Percentiles rank a stretch among this genome's conserved stretches.
phyloP scores from a whole-genome alignment of 495 filamentous ascomycete genomes.

The Massariosphaeria phaeospora region DNA sequence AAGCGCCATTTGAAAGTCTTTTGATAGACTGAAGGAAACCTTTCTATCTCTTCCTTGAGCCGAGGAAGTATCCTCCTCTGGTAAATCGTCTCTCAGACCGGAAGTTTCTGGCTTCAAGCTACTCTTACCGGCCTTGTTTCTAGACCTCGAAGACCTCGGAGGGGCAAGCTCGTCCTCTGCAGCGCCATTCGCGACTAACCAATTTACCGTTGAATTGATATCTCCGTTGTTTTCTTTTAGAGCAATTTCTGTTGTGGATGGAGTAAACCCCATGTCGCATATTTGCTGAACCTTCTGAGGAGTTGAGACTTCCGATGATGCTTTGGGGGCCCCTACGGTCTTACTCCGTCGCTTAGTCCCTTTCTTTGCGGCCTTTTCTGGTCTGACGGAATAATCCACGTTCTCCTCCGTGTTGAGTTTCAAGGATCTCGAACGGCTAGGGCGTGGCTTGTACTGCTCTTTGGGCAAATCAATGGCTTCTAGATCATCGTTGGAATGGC shows the following conservation, averaged over 20 bases:
- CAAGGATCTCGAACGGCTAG: slow-evolving; percentile 38
- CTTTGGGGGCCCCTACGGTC: not conserved
- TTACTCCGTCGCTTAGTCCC: slow-evolving; percentile 34
- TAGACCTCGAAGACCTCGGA: slow-evolving; percentile 1
- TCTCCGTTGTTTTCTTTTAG: slow-evolving; percentile 13
- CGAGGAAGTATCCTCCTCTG: not conserved
- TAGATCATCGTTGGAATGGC: slow-evolving; percentile 31
- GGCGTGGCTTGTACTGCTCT: slow-evolving; percentile 40
- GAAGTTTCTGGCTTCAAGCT: not conserved
- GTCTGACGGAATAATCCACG: slow-evolving; percentile 33
- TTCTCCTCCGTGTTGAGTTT: slow-evolving; percentile 18
- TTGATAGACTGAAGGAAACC: not conserved
- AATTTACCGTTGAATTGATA: slow-evolving; percentile 17
- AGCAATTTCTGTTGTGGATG: slow-evolving; percentile 14
- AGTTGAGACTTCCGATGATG: not conserved
- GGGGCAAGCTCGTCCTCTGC: slow-evolving; percentile 11
- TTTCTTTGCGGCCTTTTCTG: slow-evolving; percentile 34
- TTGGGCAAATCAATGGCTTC: slow-evolving; percentile 31
- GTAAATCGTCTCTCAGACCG: not conserved
- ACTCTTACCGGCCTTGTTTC: not conserved
- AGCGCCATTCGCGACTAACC: slow-evolving; percentile 5
- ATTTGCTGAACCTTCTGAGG: slow-evolving; percentile 27
- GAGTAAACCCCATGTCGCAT: slow-evolving; percentile 31
- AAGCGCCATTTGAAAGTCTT: too few relatives aligned
- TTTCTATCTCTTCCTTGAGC: not conserved